Evolutionary conservation across 148 eudicot species (phyloP).

Genomic region (Vaccinium vitisidaea): DNA sequence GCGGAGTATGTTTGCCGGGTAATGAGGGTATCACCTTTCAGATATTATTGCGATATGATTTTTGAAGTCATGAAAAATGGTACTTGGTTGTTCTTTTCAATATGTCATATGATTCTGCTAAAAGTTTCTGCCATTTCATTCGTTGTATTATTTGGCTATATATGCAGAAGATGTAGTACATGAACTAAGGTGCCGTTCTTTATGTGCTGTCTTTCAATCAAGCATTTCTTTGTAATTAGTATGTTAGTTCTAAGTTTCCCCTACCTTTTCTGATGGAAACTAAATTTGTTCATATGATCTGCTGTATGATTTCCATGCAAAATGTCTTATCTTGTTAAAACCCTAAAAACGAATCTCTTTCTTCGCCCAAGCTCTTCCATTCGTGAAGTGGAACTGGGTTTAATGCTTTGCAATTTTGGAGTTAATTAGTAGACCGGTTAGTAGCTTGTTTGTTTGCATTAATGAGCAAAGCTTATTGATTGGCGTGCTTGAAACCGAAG

Average conservation of each 20-base stretch:
- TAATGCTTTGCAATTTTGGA: neutral
- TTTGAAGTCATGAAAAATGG: constrained; percentile 99
- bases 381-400: neutral
- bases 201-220: neutral
- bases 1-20: constrained; percentile 96
- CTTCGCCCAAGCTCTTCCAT: no score
- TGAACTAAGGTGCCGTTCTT: constrained; percentile 6
- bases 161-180: neutral
- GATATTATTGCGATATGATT: constrained; percentile 91
- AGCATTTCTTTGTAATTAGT: neutral
- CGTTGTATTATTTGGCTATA: neutral
- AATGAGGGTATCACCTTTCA: constrained; percentile 94
- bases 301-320: neutral
- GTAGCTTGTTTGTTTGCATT: neutral
- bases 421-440: neutral
- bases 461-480: neutral
- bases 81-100: constrained; percentile 31
- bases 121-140: constrained; percentile 12
- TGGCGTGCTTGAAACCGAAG: neutral
- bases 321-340: neutral
- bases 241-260: neutral
- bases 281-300: neutral
- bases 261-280: neutral
- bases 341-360: no score
- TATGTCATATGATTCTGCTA: constrained; percentile 7